phyloP scores from a whole-genome alignment of 192 early-diverging fungal genomes.

The Dispira simplex region DNA sequence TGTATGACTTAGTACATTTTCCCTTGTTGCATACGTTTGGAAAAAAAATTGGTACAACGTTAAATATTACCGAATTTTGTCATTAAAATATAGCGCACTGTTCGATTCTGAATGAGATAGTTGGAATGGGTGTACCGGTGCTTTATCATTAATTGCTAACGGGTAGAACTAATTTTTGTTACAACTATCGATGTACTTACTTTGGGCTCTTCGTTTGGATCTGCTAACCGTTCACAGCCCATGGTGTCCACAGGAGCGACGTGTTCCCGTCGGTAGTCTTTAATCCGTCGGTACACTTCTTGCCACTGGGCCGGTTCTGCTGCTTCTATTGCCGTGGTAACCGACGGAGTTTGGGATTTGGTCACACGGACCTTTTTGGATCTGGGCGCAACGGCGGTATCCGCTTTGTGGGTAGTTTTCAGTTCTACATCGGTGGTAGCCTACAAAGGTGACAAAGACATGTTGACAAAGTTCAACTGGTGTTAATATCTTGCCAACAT shows the following conservation, averaged over 20 bases:
- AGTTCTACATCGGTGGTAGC: no score
- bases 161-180: not conserved
- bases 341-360: no score
- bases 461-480: no score
- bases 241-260: constrained; percentile 79
- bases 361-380: no score
- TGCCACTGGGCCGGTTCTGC: constrained; percentile 38
- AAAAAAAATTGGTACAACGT: not conserved
- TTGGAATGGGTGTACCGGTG: not conserved
- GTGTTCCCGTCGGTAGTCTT: constrained; percentile 44
- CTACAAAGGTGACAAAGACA: no score
- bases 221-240: constrained; percentile 64
- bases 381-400: no score
- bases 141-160: not conserved
- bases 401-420: no score
- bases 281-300: constrained; percentile 40
- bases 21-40: not conserved
- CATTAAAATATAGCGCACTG: not conserved
- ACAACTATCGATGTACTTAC: not conserved
- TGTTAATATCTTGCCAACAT: no score
- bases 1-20: not conserved
- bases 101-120: not conserved
- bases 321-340: no score
- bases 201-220: constrained; percentile 28
- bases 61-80: no score